Conservation (phyloP, 2,329 filamentous ascomycete species). For the Fusarium nurragi region DNA sequence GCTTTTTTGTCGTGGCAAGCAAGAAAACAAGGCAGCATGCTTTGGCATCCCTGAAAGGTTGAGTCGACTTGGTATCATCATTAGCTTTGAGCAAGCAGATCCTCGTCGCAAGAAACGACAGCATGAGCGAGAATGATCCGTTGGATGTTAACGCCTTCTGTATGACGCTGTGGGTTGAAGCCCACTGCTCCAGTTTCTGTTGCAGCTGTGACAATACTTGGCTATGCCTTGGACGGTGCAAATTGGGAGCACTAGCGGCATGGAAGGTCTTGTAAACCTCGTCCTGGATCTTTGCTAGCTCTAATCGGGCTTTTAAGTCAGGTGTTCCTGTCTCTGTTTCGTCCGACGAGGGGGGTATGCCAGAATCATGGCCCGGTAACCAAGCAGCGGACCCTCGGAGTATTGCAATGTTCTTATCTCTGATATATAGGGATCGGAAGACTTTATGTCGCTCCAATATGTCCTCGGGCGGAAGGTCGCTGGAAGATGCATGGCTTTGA, state of each 20-base stretch:
- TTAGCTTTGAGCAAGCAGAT: slow-evolving; percentile 27
- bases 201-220: slow-evolving; percentile 27
- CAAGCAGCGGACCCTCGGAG: slow-evolving; percentile 37
- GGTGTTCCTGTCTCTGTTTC: slow-evolving; percentile 5
- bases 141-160: slow-evolving; percentile 13
- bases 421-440: slow-evolving; percentile 40
- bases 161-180: slow-evolving; percentile 26
- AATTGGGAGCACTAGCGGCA: slow-evolving; percentile 16
- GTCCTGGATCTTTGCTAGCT: slow-evolving; percentile 40
- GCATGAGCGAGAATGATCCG: slow-evolving; percentile 19
- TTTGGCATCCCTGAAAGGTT: slow-evolving; percentile 34
- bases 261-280: slow-evolving; percentile 37
- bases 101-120: slow-evolving; percentile 40
- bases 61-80: slow-evolving; percentile 1
- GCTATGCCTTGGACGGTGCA: not conserved
- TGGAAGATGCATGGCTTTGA: slow-evolving; percentile 26
- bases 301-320: slow-evolving; percentile 27
- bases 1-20: slow-evolving; percentile 28
- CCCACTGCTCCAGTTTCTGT: slow-evolving; percentile 39
- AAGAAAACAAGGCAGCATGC: slow-evolving; percentile 40
- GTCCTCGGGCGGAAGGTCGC: slow-evolving; percentile 10
- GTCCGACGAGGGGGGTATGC: not conserved
- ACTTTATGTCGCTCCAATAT: slow-evolving; percentile 37
- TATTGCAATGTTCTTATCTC: slow-evolving; percentile 39
- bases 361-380: slow-evolving; percentile 34